phyloP scores from a whole-genome alignment of 345 rosid genomes.

The Eucalyptus lansdowneana region DNA sequence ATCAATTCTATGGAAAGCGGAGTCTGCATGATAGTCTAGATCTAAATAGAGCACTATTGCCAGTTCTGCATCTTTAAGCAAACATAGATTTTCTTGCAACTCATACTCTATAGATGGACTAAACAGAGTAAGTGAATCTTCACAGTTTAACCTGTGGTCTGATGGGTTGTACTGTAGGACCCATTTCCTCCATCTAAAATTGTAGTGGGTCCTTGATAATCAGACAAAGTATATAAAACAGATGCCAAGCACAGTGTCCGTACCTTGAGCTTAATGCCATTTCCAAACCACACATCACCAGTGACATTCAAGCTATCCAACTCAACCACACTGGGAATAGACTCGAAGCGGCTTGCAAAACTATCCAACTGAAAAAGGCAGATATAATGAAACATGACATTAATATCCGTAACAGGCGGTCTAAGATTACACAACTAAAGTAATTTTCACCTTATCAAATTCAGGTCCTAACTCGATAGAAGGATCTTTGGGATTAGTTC shows the following conservation, averaged over 20 bases:
- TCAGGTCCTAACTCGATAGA: conserved; percentile 36
- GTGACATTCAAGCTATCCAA: conserved; percentile 43
- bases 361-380: conserved; percentile 20
- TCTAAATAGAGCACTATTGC: background rate
- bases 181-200: background rate
- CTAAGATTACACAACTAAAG: background rate
- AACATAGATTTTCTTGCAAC: background rate
- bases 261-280: conserved; percentile 47
- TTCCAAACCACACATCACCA: conserved; percentile 67
- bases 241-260: background rate
- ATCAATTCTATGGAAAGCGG: background rate
- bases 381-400: background rate
- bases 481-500: conserved; percentile 31
- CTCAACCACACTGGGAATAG: conserved; percentile 42
- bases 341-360: conserved; percentile 32
- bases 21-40: background rate
- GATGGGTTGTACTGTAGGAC: background rate
- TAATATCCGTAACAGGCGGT: background rate
- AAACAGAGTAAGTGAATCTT: background rate
- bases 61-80: background rate
- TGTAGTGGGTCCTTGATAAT: background rate
- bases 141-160: background rate
- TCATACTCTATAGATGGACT: background rate
- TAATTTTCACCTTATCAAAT: conserved; percentile 33
- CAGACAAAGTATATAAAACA: background rate